Conservation (phyloP, 1,139 yeast species). For the Taiozyma sp. region DNA sequence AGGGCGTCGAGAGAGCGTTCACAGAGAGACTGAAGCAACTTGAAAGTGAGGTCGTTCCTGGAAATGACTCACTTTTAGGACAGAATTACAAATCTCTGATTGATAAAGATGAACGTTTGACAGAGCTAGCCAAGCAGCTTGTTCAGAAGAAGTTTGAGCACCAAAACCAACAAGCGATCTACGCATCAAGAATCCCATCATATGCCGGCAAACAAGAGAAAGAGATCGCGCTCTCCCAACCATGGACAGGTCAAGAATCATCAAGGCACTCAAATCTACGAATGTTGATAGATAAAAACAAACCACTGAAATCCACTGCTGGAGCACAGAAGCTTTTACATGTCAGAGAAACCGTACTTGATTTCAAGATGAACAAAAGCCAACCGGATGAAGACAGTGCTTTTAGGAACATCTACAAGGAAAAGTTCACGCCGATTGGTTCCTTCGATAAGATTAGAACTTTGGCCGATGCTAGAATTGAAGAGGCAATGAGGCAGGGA, state of each 20-base stretch:
- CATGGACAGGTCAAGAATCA: constrained; percentile 71
- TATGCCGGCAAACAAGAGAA: constrained; percentile 47
- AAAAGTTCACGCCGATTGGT: constrained; percentile 49
- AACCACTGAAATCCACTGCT: constrained; percentile 33
- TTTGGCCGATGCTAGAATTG: constrained; percentile 70
- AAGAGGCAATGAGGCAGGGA: constrained; percentile 69
- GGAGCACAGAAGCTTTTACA: constrained; percentile 35
- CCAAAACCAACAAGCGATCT: constrained; percentile 35
- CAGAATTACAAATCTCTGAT: constrained; percentile 15
- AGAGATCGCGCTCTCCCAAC: constrained; percentile 48
- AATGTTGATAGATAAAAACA: constrained; percentile 61
- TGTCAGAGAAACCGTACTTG: constrained; percentile 66
- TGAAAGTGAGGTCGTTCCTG: constrained; percentile 8
- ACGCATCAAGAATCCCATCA: constrained; percentile 35
- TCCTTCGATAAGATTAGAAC: constrained; percentile 46
- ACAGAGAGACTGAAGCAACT: constrained; percentile 17
- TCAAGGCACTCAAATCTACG: constrained; percentile 48
- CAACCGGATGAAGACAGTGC: constrained; percentile 42
- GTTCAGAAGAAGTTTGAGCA: constrained; percentile 29
- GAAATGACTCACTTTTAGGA: constrained; percentile 15
- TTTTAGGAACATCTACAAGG: constrained; percentile 60
- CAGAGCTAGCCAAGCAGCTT: constrained; percentile 24
- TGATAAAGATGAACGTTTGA: constrained; percentile 21
- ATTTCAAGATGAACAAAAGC: constrained; percentile 48
- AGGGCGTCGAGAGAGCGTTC: constrained; percentile 12